Base-by-base conservation (phyloP, 495 filamentous ascomycete species). In the Trypethelium eluteriae region DNA sequence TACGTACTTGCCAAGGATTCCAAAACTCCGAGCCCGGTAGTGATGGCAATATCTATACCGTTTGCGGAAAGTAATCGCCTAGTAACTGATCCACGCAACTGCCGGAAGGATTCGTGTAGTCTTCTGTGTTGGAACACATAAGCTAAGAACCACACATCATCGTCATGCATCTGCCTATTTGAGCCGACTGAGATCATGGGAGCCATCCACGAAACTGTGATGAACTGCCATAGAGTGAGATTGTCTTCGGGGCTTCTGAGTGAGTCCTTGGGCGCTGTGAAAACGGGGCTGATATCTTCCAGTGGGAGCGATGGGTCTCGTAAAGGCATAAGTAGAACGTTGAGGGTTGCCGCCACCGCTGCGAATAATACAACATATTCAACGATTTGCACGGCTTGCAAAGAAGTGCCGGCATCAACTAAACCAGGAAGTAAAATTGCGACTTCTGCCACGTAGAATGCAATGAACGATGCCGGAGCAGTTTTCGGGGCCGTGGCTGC, bases 221-320 rank as follows among this genome's bases (percentile, higher is more conserved):
- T 86, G 72, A 86, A 95, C 71, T 93, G 89, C 87, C 88, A 93
- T 1, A 90, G 79, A 32, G 81, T 87, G 47, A 94, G 73, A 67
- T 88, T 83, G 70, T 95, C 91, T 73, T 95, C 91, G n/a, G 91
- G 91, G 62, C 88, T 93, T 39, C 89, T 85, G 18, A 86, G 80
- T 2, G 83, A 71, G 11, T 77, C 81, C 2, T 82, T 86, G 41
- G 91, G 87, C 38, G 76, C 65, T 16, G 79, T 76, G 41, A 82
- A 85, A 5, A 86, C 78, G 14, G 77, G 73, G 67, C 86, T 84
- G 64, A 93, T 92, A 6, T 84, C 83, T 2, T 81, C 75, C n/a
- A 74, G 76, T 35, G 83, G 78, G n/a, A 88, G 72, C 0, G 73
- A 72, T 10, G 85, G 83, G 62, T 88, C 80, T 64, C 90, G 82